A percentile compares a stretch with the other conserved stretches of the same genome.
Evolutionary conservation across 176 grass and related monocot species (phyloP).

Genomic region (Cymbopogon citratus): DNA sequence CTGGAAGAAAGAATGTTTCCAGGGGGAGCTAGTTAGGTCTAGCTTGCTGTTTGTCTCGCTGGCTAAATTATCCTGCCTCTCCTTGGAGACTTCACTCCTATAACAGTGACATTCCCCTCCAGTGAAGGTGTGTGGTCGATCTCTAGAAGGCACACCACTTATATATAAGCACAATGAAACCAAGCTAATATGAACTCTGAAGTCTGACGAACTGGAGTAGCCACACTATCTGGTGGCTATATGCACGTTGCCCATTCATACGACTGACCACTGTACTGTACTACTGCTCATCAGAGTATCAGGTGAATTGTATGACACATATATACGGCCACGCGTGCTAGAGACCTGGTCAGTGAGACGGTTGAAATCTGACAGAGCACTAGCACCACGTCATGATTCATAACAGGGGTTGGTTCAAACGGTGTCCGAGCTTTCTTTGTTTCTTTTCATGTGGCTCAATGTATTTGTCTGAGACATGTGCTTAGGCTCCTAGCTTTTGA

Average conservation of each 20-base stretch:
- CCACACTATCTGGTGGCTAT: not conserved
- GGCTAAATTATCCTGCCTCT: conserved; percentile 32
- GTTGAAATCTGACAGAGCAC: not conserved
- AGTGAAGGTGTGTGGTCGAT: not conserved
- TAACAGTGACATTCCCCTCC: not conserved
- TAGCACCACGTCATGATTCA: not conserved
- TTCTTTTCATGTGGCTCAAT: not conserved
- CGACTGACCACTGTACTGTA: not conserved
- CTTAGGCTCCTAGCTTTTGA: not conserved
- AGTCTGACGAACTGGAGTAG: not conserved
- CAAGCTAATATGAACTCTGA: not conserved
- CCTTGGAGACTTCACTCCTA: conserved; percentile 44
- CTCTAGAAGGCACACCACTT: conserved; percentile 23
- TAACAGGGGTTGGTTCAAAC: not conserved
- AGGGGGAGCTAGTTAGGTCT: not conserved
- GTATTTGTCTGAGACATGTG: not conserved
- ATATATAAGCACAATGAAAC: not conserved
- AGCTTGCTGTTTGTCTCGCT: conserved; percentile 23
- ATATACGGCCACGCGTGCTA: no score
- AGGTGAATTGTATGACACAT: not conserved
- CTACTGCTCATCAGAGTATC: not conserved
- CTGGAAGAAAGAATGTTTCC: conserved; percentile 24
- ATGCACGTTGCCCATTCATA: not conserved
- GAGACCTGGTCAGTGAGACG: conserved; percentile 10
- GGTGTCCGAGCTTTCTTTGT: not conserved